Conservation (phyloP, 495 filamentous ascomycete genomes). For the Tetracladium marchalianum region DNA sequence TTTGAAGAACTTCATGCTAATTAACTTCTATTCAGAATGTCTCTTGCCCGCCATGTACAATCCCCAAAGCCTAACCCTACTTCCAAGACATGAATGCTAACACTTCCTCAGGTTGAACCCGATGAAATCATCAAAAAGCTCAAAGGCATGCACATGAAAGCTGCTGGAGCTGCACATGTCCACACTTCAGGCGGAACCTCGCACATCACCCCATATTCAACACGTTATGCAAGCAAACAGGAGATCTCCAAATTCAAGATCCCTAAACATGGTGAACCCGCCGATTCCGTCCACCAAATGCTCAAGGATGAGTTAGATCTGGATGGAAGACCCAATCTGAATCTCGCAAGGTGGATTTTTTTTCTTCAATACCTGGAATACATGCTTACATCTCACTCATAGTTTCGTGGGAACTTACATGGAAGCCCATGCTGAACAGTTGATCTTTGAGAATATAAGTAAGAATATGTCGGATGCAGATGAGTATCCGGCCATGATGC, state of each 20-base stretch:
- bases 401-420: conserved; percentile 67
- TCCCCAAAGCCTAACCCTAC: background rate
- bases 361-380: background rate
- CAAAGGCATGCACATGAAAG: conserved; percentile 30
- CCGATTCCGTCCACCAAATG: conserved; percentile 56
- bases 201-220: conserved; percentile 53
- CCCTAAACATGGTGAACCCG: conserved; percentile 49
- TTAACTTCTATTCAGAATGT: conserved; percentile 18
- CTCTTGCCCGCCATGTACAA: conserved; percentile 31
- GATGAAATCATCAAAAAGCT: conserved; percentile 50
- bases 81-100: background rate
- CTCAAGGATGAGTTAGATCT: conserved; percentile 67
- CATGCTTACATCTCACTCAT: background rate
- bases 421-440: conserved; percentile 51
- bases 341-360: conserved; percentile 46
- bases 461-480: conserved; percentile 66
- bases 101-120: conserved; percentile 42
- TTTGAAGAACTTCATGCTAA: no score
- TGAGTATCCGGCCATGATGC: conserved; percentile 68
- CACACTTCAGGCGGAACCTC: conserved; percentile 31
- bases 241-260: conserved; percentile 63
- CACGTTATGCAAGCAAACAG: conserved; percentile 47
- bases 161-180: conserved; percentile 30
- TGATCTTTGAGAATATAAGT: conserved; percentile 58
- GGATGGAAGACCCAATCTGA: conserved; percentile 63